These are phyloP conservation scores for Thelonectria rubi DNA, from an alignment of 2,329 filamentous ascomycete genomes.

Conservation along the genomic window DNA sequence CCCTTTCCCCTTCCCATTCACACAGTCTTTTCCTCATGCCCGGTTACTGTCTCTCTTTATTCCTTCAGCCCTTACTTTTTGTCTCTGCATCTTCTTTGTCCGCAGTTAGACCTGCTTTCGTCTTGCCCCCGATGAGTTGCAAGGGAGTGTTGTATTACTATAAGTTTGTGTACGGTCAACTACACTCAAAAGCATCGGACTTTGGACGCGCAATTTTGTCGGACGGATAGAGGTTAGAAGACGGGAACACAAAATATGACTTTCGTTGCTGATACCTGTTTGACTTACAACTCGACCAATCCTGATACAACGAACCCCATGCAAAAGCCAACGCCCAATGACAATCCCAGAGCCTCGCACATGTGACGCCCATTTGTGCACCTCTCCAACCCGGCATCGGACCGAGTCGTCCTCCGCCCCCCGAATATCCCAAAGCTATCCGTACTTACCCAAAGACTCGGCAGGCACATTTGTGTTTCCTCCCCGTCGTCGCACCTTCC, in stretches of 20 bases:
- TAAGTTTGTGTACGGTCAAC: not conserved
- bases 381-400: not conserved
- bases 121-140: not conserved
- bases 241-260: not conserved
- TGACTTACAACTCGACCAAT: not conserved
- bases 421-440: not conserved
- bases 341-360: not conserved
- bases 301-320: not conserved
- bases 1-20: not conserved
- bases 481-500: not conserved
- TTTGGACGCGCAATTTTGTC: not conserved
- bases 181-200: not conserved
- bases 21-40: not conserved
- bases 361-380: not conserved
- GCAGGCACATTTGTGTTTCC: not conserved
- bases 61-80: not conserved
- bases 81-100: not conserved
- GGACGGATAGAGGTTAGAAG: not conserved
- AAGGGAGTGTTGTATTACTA: not conserved
- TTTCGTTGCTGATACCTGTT: not conserved
- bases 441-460: no score
- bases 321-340: not conserved
- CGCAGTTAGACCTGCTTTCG: not conserved
- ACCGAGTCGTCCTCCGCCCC: not conserved
- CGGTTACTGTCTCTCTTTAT: not conserved